Base-by-base conservation (phyloP, 2,329 filamentous ascomycete genomes). In the Alternaria sp. region DNA sequence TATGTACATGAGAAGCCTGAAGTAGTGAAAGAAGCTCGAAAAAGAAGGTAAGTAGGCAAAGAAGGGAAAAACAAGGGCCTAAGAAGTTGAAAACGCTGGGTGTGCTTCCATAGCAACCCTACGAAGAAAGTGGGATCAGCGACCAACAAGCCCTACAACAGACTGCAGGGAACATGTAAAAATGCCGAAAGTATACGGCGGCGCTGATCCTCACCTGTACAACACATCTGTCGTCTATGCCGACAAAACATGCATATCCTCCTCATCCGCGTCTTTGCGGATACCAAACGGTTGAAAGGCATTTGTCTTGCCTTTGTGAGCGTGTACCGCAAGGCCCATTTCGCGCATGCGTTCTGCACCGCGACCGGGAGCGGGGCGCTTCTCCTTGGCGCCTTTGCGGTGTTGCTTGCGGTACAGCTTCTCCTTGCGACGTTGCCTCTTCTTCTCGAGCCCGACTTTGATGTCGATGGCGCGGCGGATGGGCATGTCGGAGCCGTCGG, bases 381-480 rank as follows among this genome's bases (percentile, higher is more conserved):
- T 87, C 71, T 90, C 88, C 72, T 88, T 94, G 68, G 90, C 89
- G 61, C 90, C 90, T 73, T 93, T 92, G 77, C 93, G 90, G 83
- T 92, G 96, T 76, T 95, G 91, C 79, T 97, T 96, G 74, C 94
- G 91, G 78, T 92, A 91, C 75, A 94, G 92, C 81, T 97, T 97
- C 81, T 98, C 94, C 82, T 92, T 94, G 71, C 96, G 92, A 68
- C 96, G 90, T 82, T 96, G 92, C 25, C 94, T 91, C 84, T 97
- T 98, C 81, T 92, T 91, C 83, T 99, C 96, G 1, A 99, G 87
- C 9, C 96, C 96, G 21, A 79, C 71, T 80, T 97, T 97, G 81
- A 97, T 99, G 80, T 98, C 96, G 70, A 99, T 96, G 37, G 96
- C 94, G n/a, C 94, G 93, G 66, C 96, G 92, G 10, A 93, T 87